Percentiles rank a stretch among this genome's conserved stretches.
phyloP scores from a whole-genome alignment of 768 basidiomycete species.

The Pisolithus sp. region DNA sequence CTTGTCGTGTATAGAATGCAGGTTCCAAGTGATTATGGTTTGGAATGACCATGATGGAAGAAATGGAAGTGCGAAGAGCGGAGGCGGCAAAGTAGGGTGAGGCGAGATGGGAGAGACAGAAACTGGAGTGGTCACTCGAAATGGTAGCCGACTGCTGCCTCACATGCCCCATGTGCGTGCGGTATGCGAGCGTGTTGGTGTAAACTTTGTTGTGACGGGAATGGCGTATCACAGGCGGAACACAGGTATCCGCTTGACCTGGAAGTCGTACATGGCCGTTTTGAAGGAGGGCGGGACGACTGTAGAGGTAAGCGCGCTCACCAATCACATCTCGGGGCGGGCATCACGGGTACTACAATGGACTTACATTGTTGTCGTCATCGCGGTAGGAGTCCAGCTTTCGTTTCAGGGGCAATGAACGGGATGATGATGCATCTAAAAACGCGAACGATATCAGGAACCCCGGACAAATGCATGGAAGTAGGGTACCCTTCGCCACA shows the following conservation, averaged over 20 bases:
- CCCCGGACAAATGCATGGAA: neutral
- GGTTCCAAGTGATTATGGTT: conserved; percentile 11
- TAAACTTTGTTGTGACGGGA: conserved; percentile 52
- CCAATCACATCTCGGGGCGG: neutral
- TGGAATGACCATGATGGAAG: neutral
- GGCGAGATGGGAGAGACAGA: too few relatives aligned
- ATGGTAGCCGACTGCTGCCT: conserved; percentile 66
- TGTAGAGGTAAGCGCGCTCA: conserved; percentile 9
- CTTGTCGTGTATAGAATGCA: conserved; percentile 9
- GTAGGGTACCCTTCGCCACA: neutral
- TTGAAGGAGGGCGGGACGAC: conserved; percentile 49
- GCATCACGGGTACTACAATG: neutral
- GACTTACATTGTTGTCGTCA: conserved; percentile 38
- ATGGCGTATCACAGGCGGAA: conserved; percentile 68
- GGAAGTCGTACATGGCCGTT: conserved; percentile 45
- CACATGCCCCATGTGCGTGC: conserved; percentile 58
- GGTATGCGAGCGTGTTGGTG: conserved; percentile 52
- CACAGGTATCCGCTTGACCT: conserved; percentile 52
- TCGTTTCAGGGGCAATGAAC: conserved; percentile 43
- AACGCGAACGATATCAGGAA: conserved; percentile 2
- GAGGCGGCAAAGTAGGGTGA: neutral
- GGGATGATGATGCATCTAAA: conserved; percentile 7
- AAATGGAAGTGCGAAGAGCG: neutral
- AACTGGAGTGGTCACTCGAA: conserved; percentile 40
- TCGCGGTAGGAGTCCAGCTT: conserved; percentile 31